Percentiles rank a stretch among this genome's conserved stretches.
phyloP scores from a whole-genome alignment of 192 early-diverging fungal species.

The Podila epigama region DNA sequence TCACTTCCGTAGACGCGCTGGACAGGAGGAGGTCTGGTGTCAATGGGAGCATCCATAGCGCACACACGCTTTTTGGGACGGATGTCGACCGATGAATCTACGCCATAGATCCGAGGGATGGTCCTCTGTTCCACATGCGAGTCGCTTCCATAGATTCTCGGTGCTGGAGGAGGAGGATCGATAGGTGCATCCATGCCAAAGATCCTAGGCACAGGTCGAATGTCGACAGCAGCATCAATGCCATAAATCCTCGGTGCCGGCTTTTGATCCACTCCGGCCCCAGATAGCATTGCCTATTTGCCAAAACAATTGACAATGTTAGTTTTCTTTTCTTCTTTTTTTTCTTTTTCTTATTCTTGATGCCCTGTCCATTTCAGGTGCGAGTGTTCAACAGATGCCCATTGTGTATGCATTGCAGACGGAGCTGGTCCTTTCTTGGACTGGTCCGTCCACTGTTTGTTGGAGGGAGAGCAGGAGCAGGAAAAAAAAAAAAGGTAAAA shows the following conservation, averaged over 20 bases:
- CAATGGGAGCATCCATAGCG: conserved; percentile 31
- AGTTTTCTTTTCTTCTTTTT: no score
- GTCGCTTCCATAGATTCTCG: conserved; percentile 15
- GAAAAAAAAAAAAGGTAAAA: conserved; percentile 1
- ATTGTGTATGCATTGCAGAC: conserved; percentile 16
- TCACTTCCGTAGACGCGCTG: conserved; percentile 15
- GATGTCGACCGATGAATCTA: conserved; percentile 23
- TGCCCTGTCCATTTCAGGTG: no score
- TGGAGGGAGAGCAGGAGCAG: background rate
- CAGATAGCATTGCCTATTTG: conserved; percentile 34
- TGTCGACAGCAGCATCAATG: conserved; percentile 28
- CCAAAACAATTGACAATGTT: conserved; percentile 5
- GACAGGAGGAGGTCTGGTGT: conserved; percentile 9
- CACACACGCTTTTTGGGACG: conserved; percentile 12
- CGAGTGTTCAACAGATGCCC: background rate
- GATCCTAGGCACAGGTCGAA: conserved; percentile 8
- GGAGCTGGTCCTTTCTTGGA: no score
- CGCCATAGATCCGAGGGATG: conserved; percentile 26
- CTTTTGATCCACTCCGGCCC: background rate
- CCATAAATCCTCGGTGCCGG: conserved; percentile 27
- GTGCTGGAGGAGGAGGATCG: conserved; percentile 9
- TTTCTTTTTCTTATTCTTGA: no score
- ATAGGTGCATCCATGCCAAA: conserved; percentile 32
- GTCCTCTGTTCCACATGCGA: conserved; percentile 10
- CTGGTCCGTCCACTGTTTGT: no score